Conservation (phyloP, 306 rosid genomes). For the Prunus davidiana region DNA sequence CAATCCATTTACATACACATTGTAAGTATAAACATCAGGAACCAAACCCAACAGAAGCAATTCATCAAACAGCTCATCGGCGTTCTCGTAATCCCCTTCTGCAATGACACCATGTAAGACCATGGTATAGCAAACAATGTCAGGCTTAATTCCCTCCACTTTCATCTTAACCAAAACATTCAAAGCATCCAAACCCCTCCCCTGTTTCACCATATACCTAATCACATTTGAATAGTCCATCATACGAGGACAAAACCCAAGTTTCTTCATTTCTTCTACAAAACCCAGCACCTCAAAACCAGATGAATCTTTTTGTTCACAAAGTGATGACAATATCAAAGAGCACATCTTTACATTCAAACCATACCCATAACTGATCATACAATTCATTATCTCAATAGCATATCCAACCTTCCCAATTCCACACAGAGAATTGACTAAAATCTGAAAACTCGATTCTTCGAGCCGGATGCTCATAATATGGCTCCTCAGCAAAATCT, state of each 20-base stretch:
- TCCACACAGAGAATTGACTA: constrained; percentile 56
- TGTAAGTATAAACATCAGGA: constrained; percentile 68
- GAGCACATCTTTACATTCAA: constrained; percentile 53
- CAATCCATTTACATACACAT: constrained; percentile 64
- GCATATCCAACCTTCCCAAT: constrained; percentile 55
- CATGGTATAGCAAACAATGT: constrained; percentile 73
- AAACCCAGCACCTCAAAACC: constrained; percentile 44
- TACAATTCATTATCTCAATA: constrained; percentile 47
- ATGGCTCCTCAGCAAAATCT: constrained; percentile 52
- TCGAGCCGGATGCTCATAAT: constrained; percentile 59
- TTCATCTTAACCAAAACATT: constrained; percentile 53
- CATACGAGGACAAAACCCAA: constrained; percentile 57
- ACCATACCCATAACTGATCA: constrained; percentile 63
- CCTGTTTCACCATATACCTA: constrained; percentile 53
- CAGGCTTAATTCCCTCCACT: constrained; percentile 60
- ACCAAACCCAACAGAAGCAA: constrained; percentile 66
- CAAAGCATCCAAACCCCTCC: constrained; percentile 51
- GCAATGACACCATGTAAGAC: constrained; percentile 50
- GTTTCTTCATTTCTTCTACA: constrained; percentile 48
- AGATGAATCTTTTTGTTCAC: constrained; percentile 36
- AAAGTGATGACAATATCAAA: constrained; percentile 53
- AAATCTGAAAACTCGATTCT: constrained; percentile 60
- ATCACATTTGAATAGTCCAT: constrained; percentile 59
- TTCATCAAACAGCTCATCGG: constrained; percentile 70
- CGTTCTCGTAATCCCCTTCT: constrained; percentile 40